Conservation (phyloP, 2,329 filamentous ascomycete genomes). For the Penicillium sumatraense region DNA sequence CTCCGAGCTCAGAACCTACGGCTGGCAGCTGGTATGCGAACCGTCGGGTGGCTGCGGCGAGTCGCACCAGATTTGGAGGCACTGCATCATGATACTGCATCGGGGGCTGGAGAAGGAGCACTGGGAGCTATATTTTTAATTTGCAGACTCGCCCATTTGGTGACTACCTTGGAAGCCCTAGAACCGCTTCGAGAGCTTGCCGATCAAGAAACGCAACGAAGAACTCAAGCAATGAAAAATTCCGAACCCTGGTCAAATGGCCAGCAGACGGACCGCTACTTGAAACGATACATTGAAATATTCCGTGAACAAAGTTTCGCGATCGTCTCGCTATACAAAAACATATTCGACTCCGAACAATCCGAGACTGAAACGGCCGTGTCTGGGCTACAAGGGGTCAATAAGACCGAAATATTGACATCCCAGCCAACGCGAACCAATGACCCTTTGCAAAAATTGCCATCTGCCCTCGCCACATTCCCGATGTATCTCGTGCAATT, state of each 20-base stretch:
- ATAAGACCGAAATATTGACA: conserved; percentile 21
- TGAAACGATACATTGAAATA: conserved; percentile 96
- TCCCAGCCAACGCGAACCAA: conserved; percentile 28
- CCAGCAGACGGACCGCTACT: conserved; percentile 89
- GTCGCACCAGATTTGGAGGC: conserved; percentile 79
- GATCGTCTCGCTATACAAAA: conserved; percentile 92
- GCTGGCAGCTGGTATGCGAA: conserved; percentile 86
- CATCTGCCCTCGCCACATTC: conserved; percentile 80
- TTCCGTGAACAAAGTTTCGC: conserved; percentile 97
- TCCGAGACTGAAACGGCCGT: conserved; percentile 38
- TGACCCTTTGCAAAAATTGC: conserved; percentile 58
- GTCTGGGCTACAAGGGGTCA: conserved; percentile 31
- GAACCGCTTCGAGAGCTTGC: conserved; percentile 86
- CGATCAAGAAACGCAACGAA: conserved; percentile 73
- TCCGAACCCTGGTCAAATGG: conserved; percentile 57
- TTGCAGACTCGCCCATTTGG: conserved; percentile 79
- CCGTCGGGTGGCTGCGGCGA: conserved; percentile 86
- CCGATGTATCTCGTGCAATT: conserved; percentile 81
- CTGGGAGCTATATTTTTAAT: conserved; percentile 85
- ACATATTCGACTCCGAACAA: conserved; percentile 73
- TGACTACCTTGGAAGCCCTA: conserved; percentile 78
- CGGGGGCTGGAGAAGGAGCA: conserved; percentile 62
- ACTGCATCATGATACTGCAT: conserved; percentile 31
- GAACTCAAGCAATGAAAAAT: conserved; percentile 37
- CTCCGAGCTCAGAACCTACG: conserved; percentile 81